A percentile compares a stretch with the other conserved stretches of the same genome.
Conservation (phyloP, 2,329 filamentous ascomycete species). For the Neonectria hederae region DNA sequence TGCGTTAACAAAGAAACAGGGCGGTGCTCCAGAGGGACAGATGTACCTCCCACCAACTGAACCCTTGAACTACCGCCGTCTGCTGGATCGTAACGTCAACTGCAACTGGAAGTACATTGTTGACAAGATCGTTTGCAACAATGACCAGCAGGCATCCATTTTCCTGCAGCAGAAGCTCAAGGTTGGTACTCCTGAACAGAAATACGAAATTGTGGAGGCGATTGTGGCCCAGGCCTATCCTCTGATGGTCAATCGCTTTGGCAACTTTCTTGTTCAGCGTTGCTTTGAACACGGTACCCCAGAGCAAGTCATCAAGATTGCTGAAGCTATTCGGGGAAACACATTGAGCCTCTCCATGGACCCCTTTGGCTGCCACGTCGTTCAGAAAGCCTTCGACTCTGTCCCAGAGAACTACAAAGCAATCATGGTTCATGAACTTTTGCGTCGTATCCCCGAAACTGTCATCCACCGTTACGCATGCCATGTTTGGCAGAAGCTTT, state of each 20-base stretch:
- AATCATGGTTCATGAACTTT: conserved; percentile 97
- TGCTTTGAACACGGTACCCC: conserved; percentile 98
- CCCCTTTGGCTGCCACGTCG: conserved; percentile 96
- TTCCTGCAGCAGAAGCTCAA: conserved; percentile 99
- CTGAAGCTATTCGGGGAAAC: conserved; percentile 91
- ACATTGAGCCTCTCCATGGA: conserved; percentile 97
- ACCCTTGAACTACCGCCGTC: conserved; percentile 93
- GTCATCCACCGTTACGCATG: conserved; percentile 99
- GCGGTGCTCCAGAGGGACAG: conserved; percentile 65
- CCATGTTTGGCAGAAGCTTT: conserved; percentile 99
- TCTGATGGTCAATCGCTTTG: conserved; percentile 98
- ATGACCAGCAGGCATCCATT: conserved; percentile 98
- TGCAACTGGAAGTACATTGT: conserved; percentile 99
- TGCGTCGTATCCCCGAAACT: conserved; percentile 94
- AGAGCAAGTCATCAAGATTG: conserved; percentile 94
- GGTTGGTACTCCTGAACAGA: conserved; percentile 92
- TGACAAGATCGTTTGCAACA: conserved; percentile 99
- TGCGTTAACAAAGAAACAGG: conserved; percentile 47
- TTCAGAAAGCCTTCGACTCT: conserved; percentile 98
- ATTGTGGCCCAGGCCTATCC: conserved; percentile 96
- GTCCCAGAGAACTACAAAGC: conserved; percentile 98
- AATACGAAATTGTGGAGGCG: conserved; percentile 95
- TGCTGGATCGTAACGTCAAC: conserved; percentile 94
- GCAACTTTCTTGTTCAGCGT: conserved; percentile 97
- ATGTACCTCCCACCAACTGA: conserved; percentile 89